Percentiles rank a stretch among this genome's conserved stretches.
phyloP scores from a whole-genome alignment of 1,284 basidiomycete species.

The Schizophyllum amplum region DNA sequence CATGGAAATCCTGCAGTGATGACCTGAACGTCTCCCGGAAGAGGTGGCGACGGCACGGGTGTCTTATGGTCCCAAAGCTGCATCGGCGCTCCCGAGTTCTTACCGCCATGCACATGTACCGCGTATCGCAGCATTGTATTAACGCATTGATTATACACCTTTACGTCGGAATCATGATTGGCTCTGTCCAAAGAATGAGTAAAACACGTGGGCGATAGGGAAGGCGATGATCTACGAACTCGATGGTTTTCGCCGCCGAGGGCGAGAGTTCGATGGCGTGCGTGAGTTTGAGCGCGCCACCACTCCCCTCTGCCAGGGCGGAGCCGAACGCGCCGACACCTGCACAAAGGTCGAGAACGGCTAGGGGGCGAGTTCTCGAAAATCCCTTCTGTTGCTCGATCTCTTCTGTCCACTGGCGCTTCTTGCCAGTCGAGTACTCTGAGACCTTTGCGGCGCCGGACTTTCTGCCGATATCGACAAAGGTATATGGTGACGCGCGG shows the following conservation, averaged over 20 bases:
- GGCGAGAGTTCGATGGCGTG: constrained; percentile 48
- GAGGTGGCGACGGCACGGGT: constrained; percentile 27
- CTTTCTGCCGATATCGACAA: not conserved
- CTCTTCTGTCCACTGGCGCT: no score
- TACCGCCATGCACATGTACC: constrained; percentile 36
- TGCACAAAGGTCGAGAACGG: not conserved
- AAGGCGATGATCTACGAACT: no score
- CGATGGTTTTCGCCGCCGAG: constrained; percentile 53
- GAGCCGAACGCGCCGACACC: not conserved
- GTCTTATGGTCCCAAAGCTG: constrained; percentile 30
- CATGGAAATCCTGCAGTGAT: not conserved
- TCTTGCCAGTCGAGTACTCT: no score
- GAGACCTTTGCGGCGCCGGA: not conserved
- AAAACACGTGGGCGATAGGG: no score
- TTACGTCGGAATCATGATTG: constrained; percentile 49
- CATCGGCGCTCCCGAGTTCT: constrained; percentile 21
- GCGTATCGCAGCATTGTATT: constrained; percentile 52
- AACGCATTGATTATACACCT: constrained; percentile 56
- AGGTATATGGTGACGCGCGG: not conserved
- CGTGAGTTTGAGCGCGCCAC: constrained; percentile 17
- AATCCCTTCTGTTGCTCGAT: no score
- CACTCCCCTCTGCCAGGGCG: not conserved
- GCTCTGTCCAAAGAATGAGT: no score
- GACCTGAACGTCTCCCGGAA: constrained; percentile 38
- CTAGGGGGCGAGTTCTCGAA: no score